Evolutionary conservation across 225 moss, liverwort and hornwort genomes (phyloP).

Genomic region (Pseudoscleropodium purum): DNA sequence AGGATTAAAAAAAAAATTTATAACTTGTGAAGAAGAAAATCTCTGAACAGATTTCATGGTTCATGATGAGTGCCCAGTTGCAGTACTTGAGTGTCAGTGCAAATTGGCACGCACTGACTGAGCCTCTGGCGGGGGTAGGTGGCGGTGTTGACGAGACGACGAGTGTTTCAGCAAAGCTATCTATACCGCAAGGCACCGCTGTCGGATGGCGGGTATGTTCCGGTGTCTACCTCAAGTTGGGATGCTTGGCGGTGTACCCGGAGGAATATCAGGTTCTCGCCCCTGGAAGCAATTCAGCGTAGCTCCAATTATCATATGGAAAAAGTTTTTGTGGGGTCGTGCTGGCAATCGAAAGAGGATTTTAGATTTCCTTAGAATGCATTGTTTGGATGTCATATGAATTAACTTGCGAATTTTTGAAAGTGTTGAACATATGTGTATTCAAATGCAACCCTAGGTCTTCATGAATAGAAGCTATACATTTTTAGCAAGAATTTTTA

Average conservation of each 20-base stretch:
- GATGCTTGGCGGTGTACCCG: not conserved
- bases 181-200: not conserved
- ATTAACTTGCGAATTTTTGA: no score
- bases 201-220: not conserved
- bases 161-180: not conserved
- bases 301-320: not conserved
- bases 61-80: not conserved
- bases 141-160: conserved; percentile 15
- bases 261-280: not conserved
- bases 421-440: fast-evolving
- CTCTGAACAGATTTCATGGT: not conserved
- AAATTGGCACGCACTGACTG: not conserved
- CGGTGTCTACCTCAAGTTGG: no score
- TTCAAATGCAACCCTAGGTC: fast-evolving
- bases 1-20: not conserved
- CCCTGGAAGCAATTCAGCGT: no score
- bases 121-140: not conserved
- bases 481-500: not conserved
- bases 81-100: not conserved
- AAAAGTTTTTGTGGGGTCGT: fast-evolving
- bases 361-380: not conserved
- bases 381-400: not conserved
- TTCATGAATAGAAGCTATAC: fast-evolving
- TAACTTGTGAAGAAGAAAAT: not conserved
- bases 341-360: not conserved